Evolutionary conservation across 2,329 filamentous ascomycete genomes (phyloP), one percentile per base, ranked within the genome.

Genomic region (Epichloe coenophiala): DNA sequence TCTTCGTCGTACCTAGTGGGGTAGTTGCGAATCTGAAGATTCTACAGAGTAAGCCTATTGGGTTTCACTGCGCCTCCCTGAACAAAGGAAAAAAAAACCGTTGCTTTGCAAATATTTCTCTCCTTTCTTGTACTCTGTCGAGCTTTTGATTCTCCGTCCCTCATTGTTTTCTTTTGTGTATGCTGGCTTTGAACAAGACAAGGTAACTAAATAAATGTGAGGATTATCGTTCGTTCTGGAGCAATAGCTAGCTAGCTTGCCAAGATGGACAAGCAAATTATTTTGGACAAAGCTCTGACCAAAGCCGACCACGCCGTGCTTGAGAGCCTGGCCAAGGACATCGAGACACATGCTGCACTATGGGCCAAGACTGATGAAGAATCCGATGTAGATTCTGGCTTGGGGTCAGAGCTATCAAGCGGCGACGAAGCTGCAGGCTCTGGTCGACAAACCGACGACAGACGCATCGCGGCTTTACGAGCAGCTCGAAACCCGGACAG

Each of bases 401-500:
- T 55, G 36, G 53, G 53, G 19, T 51, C 48, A 4, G 53, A 54
- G 35, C 40, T 33, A n/a, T 46, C 37, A 1, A 48, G 47, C 45
- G 47, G 46, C 3, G 51, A 50, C 35, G 53, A 52, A 31, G 43
- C 39, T 35, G 36, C 21, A 31, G 11, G 31, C 19, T 31, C 15
- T 12, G 17, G 27, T 35, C 37, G 21, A 7, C 37, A 47, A 31
- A 11, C 37, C 13, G 52, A 50, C 19, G 54, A 46, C 36, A 48
- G 38, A 8, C 53, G 57, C 13, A 63, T 72, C 5, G 60, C 60
- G 21, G 58, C 57, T 31, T 65, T 76, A 53, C 64, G 63, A 50
- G 67, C 64, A 31, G 61, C 69, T 52, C 72, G 72, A 53, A 61
- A 75, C 57, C 70, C 71, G 3, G 47, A 52, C 11, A 63, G 65